phyloP scores from a whole-genome alignment of 2,329 filamentous ascomycete genomes.

The Aureobasidium zeae region DNA sequence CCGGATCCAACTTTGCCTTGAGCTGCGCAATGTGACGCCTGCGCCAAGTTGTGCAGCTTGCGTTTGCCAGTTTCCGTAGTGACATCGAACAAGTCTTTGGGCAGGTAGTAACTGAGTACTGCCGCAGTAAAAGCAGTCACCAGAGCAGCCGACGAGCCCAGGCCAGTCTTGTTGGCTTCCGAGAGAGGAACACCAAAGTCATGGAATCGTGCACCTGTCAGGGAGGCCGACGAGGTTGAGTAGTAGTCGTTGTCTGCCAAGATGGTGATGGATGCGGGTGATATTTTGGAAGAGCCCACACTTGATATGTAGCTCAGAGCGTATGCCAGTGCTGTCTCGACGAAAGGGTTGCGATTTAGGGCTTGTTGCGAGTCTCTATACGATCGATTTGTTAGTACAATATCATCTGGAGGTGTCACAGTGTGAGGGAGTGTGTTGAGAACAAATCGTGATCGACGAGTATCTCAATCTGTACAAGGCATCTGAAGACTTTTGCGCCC shows the following conservation, averaged over 20 bases:
- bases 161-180: constrained; percentile 85
- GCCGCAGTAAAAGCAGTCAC: constrained; percentile 79
- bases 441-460: no score
- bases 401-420: background rate
- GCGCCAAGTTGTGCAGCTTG: constrained; percentile 81
- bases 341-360: constrained; percentile 66
- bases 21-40: constrained; percentile 87
- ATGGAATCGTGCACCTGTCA: constrained; percentile 50
- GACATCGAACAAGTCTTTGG: constrained; percentile 47
- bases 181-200: constrained; percentile 67
- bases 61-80: constrained; percentile 44
- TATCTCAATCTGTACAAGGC: no score
- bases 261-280: constrained; percentile 68
- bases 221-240: constrained; percentile 52
- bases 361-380: constrained; percentile 30
- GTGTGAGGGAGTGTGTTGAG: background rate
- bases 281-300: constrained; percentile 46
- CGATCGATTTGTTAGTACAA: constrained; percentile 19
- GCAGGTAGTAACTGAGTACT: constrained; percentile 66
- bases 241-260: constrained; percentile 97
- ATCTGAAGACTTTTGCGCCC: no score
- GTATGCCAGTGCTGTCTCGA: constrained; percentile 85
- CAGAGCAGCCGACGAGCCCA: constrained; percentile 88
- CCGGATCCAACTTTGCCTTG: constrained; percentile 95
- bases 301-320: constrained; percentile 68